Evolutionary conservation across 768 basidiomycete species (phyloP), one percentile per base, ranked within the genome.

Genomic region (Amanita fuliginea): DNA sequence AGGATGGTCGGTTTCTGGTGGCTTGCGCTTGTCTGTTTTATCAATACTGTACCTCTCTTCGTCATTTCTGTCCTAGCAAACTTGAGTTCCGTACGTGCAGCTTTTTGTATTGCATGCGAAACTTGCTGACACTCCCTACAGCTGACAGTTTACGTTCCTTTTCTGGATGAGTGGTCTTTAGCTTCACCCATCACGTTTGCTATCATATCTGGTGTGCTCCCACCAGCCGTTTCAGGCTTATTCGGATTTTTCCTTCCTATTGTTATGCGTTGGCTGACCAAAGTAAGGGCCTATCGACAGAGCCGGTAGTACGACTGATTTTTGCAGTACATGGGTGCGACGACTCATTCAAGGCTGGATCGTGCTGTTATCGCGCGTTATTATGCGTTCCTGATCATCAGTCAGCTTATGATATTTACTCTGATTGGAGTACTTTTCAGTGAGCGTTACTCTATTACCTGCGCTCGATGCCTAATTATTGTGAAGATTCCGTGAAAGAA

Each of bases 401-500:
- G 86, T 45, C 93, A 97, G 62, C 68, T 99, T 58, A 73, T 99
- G 54, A 81, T 98, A 66, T 99, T 98, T 72, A 95, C 90, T 13
- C 65, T 95, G 51, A 82, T 97, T 53, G 88, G 90, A 56, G 93
- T 94, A 42, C 72, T 83, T 50, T 93, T 92, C 69, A 82, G 87
- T 88, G 51, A 56, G 83, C 10, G 14, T 22, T 19, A 9, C 6
- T 43, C 30, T 49, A 71, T n/a, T 24, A 43, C 8, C 8, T 1
- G 10, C 39, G 19, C 47, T 19, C 21, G 3, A 33, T 43, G 21
- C 9, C 18, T 40, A 35, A 45, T 51, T 14, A 35, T 36, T n/a
- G 6, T 34, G 5, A 46, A 74, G 69, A 66, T 51, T 71, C 69
- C 1, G 70, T 74, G 3, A 68, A 67, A 54, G 64, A 71, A 53